Evolutionary conservation across 371 early-diverging fungal genomes (phyloP), one percentile per base, ranked within the genome.

Genomic region (Rhizopus microsporus): DNA sequence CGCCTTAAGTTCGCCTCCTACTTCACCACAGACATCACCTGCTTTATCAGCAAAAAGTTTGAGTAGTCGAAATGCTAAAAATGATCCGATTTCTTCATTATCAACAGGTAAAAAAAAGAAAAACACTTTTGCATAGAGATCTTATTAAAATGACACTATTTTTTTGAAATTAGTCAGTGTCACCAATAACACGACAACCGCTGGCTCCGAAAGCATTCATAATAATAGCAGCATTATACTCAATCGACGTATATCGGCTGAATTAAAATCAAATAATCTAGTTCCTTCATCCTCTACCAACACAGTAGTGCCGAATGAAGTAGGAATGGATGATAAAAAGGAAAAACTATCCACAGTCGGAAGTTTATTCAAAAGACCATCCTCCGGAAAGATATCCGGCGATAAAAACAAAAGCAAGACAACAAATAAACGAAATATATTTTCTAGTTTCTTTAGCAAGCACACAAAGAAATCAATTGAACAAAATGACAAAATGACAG

Each of bases 341-440:
- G 15, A 46, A 46, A 46, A 23, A 29, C 29, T 42, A n/a, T 42
- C 29, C 2, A 23, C 23, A 7, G 46, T 46, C 17, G 30, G 46
- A 7, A 17, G 12, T 23, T 8, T 63, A 7, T 63, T 63, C 32
- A 29, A 55, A 57, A 63, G 54, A 31, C 34, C 42, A 0, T 62
- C 58, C 0, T 49, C 58, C 13, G 54, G 59, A 32, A 50, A 44
- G 12, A 31, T 7, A 8, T 46, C 58, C 0, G 45, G 16, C 6
- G 56, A 61, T 5, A 49, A 53, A 32, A 52, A 7, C 15, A 13
- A 42, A 43, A 53, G 42, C 43, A 49, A 33, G 33, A 33, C 49
- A 31, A 9, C 7, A 49, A 49, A 5, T 9, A 46, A 38, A 23
- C 23, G 23, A 23, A 23, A 2, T 23, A 1, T 23, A 23, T 23